These are phyloP conservation scores for Cornus controversa DNA, from an alignment of 148 eudicot species.

Conservation along the genomic window DNA sequence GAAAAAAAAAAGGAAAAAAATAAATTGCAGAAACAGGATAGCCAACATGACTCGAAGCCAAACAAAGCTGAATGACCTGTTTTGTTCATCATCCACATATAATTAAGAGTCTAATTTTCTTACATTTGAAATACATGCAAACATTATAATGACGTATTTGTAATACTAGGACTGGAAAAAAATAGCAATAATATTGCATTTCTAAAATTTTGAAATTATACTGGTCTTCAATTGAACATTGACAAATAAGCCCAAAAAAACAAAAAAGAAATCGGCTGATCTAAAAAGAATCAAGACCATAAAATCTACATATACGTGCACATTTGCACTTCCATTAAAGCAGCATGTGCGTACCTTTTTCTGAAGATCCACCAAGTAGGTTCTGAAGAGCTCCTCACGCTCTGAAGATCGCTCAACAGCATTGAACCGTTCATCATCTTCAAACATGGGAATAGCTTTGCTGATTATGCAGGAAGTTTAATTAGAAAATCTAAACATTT, in stretches of 20 bases:
- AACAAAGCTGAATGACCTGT: neutral
- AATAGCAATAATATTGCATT: neutral
- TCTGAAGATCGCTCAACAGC: constrained; percentile 83
- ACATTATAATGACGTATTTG: neutral
- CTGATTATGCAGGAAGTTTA: constrained; percentile 40
- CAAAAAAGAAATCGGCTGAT: neutral
- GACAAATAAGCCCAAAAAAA: neutral
- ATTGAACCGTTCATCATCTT: constrained; percentile 91
- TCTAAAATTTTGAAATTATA: neutral
- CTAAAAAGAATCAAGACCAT: neutral
- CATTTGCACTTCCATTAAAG: constrained; percentile 1
- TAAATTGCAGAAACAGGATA: neutral
- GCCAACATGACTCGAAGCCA: too few species aligned
- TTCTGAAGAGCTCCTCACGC: constrained; percentile 90
- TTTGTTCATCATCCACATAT: neutral
- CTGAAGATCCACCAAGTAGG: constrained; percentile 81
- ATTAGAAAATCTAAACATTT: constrained; percentile 18
- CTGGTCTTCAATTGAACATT: neutral
- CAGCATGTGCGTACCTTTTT: constrained; percentile 54
- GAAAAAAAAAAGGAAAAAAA: neutral
- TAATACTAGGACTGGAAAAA: too few species aligned
- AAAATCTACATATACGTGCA: neutral
- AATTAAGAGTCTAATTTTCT: neutral
- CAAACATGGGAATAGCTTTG: constrained; percentile 85
- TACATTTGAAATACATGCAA: neutral